Evolutionary conservation across 164 flowering plant genomes (phyloP), one percentile per base, ranked within the genome.

Genomic region (Piper longum): DNA sequence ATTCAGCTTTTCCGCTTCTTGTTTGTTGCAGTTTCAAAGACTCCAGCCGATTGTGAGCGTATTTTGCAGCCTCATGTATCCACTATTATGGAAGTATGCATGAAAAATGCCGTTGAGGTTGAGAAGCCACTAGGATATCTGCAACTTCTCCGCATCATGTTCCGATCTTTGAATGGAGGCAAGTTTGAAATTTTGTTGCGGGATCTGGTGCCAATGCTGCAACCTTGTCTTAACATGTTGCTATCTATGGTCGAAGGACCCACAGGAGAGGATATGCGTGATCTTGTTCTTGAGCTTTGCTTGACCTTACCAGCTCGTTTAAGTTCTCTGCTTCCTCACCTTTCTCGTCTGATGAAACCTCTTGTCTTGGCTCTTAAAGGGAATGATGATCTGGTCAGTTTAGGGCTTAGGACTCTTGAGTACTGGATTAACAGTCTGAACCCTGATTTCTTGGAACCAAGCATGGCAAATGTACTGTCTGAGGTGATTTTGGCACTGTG

Each of bases 351-450:
- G 26, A 95, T 95, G 99, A 95, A 80, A 75, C 99, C 99, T 73
- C 84, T 95, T 61, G 96, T 95, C 58, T 73, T 87, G 78, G 85
- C 90, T 71, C 80, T 95, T 36, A 88, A 82, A 68, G 96, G 98
- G 73, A 89, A 81, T 74, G 91, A 87, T 72, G 99, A 91, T 8
- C 83, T 91, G 0, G 95, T 95, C 41, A 80, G 84, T 73, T 75
- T 89, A 68, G 96, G 96, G 57, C 73, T 95, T 64, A 79, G 93
- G 67, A 95, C 99, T 54, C 90, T 95, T 68, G 99, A 95, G 70
- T 91, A 83, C 73, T 95, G 99, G 99, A 91, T 91, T 54, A 98
- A 95, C 71, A 91, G 97, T 76, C 75, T 95, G 70, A 95, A 95
- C 78, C 99, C 99, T 69, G 99, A 95, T 76, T 95, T 95, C 70